Evolutionary conservation across 176 grass and related monocot genomes (phyloP).

Genomic region (Areca catechu): DNA sequence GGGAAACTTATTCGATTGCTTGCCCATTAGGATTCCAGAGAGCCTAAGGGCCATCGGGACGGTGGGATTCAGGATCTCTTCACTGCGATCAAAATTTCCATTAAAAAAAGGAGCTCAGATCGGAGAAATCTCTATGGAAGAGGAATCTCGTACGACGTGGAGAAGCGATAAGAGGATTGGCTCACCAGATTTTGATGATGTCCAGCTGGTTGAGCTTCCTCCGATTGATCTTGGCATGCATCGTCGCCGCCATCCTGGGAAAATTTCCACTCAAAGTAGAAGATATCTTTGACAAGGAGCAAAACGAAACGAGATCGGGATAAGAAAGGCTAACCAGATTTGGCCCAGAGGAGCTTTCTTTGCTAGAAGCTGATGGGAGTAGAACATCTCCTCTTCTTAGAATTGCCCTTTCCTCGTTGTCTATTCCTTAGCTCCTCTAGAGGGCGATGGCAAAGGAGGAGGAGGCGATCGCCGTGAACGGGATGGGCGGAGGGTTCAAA

Average conservation of each 20-base stretch:
- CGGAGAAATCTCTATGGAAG: too few relatives aligned
- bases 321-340: constrained; percentile 48
- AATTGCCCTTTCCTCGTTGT: too few relatives aligned
- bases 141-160: background rate
- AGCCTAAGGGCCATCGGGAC: constrained; percentile 93
- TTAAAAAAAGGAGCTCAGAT: background rate
- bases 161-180: background rate
- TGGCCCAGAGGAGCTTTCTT: constrained; percentile 82
- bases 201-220: constrained; percentile 77
- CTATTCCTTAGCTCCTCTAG: too few relatives aligned
- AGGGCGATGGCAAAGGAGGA: too few relatives aligned
- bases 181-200: constrained; percentile 91
- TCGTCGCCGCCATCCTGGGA: constrained; percentile 85
- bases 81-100: constrained; percentile 25
- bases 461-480: too few relatives aligned
- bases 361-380: constrained; percentile 86
- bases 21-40: constrained; percentile 91
- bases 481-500: too few relatives aligned
- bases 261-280: background rate
- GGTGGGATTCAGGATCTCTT: constrained; percentile 87
- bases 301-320: background rate
- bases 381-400: constrained; percentile 48
- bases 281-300: background rate
- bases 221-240: constrained; percentile 75
- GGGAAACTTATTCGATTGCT: constrained; percentile 9